Evolutionary conservation across 148 eudicot genomes (phyloP).

Genomic region (Salicornia ramosissima): DNA sequence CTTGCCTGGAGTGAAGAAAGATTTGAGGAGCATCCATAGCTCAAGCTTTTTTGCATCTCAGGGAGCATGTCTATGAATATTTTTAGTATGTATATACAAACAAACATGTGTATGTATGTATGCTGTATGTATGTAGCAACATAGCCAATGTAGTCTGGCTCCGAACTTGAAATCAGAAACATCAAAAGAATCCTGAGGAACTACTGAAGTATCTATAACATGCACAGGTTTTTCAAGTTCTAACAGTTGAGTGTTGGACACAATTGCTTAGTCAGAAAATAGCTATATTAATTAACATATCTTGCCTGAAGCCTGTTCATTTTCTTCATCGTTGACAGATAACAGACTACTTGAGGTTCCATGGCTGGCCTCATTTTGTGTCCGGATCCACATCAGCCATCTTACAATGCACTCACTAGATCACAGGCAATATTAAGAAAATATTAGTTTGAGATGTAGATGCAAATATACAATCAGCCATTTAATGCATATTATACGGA

Average conservation of each 20-base stretch:
- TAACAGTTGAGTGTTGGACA: too few relatives aligned
- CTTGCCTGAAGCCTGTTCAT: slow-evolving; percentile 41
- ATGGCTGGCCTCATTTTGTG: slow-evolving; percentile 31
- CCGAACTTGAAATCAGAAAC: background rate
- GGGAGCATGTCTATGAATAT: background rate
- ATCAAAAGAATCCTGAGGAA: background rate
- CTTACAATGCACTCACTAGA: slow-evolving; percentile 76
- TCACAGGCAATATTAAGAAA: slow-evolving; percentile 14
- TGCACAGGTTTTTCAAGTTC: slow-evolving; percentile 6
- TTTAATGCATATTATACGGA: background rate
- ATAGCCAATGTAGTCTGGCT: background rate
- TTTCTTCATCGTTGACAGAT: slow-evolving; percentile 23
- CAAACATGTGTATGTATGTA: too few relatives aligned
- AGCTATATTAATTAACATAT: background rate
- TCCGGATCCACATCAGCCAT: slow-evolving; percentile 81
- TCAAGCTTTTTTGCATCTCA: background rate
- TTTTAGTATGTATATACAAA: too few relatives aligned
- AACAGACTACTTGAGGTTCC: slow-evolving; percentile 27
- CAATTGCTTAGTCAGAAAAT: background rate
- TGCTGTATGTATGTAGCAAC: too few relatives aligned
- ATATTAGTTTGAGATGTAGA: background rate
- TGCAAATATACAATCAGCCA: background rate
- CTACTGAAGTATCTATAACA: background rate
- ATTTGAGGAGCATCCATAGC: background rate
- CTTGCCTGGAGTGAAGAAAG: background rate